Percentiles rank a stretch among this genome's conserved stretches.
These are phyloP conservation scores for Russula sp. DNA, from an alignment of 768 basidiomycete species.

Conservation along the genomic window DNA sequence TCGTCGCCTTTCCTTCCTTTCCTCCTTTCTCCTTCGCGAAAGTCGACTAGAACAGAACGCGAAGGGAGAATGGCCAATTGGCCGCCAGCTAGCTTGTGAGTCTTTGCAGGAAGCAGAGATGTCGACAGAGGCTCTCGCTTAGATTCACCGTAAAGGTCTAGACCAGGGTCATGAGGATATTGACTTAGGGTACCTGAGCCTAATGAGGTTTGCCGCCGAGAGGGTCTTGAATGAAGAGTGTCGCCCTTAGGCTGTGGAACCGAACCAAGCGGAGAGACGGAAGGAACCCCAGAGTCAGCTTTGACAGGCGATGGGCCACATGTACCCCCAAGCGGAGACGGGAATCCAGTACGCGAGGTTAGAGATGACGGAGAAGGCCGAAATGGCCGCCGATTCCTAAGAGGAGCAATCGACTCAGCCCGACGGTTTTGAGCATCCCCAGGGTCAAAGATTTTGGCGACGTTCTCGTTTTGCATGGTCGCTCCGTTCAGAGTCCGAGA, in stretches of 20 bases:
- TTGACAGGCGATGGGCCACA: not conserved
- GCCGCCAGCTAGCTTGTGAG: conserved; percentile 49
- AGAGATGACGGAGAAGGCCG: not conserved
- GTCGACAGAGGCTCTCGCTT: conserved; percentile 23
- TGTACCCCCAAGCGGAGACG: not conserved
- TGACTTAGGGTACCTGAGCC: conserved; percentile 6
- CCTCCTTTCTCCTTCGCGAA: conserved; percentile 53
- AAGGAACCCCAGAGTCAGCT: conserved; percentile 1
- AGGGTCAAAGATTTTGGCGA: not conserved
- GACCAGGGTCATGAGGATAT: not conserved
- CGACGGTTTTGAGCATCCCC: not conserved
- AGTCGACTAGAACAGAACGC: conserved; percentile 50
- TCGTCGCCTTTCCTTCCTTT: conserved; percentile 46
- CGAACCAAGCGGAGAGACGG: not conserved
- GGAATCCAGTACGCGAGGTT: not conserved
- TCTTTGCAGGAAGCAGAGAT: conserved; percentile 38
- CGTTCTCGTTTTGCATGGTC: not conserved
- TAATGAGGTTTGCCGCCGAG: conserved; percentile 5
- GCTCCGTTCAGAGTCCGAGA: not conserved
- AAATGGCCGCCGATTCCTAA: not conserved
- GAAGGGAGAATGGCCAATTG: conserved; percentile 52
- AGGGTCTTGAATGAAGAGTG: conserved; percentile 1
- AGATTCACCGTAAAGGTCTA: not conserved
- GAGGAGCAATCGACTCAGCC: not conserved
- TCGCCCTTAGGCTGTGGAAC: not conserved